These are phyloP conservation scores for Singerocomus rubriflavus DNA, from an alignment of 1,284 basidiomycete genomes.

Conservation along the genomic window DNA sequence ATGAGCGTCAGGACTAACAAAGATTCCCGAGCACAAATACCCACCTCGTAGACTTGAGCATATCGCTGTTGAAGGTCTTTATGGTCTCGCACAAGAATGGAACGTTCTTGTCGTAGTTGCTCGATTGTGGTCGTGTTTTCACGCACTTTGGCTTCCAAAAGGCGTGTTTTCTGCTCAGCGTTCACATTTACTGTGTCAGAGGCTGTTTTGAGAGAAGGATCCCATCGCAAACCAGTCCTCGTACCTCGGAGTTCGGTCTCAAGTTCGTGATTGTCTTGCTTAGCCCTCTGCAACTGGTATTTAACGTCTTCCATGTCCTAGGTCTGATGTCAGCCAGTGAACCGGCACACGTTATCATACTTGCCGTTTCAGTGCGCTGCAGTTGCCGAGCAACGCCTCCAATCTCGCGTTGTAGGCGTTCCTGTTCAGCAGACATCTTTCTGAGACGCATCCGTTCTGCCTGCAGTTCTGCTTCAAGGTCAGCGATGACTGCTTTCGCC, in stretches of 20 bases:
- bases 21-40: slow-evolving; percentile 15
- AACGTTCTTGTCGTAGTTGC: slow-evolving; percentile 69
- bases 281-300: slow-evolving; percentile 60
- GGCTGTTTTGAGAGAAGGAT: slow-evolving; percentile 9
- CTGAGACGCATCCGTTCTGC: slow-evolving; percentile 64
- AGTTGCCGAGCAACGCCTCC: slow-evolving; percentile 59
- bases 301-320: slow-evolving; percentile 77
- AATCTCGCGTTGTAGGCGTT: slow-evolving; percentile 57
- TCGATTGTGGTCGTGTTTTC: slow-evolving; percentile 69
- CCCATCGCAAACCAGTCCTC: neutral
- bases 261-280: slow-evolving; percentile 65
- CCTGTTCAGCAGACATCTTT: slow-evolving; percentile 59
- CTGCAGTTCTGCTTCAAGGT: slow-evolving; percentile 66
- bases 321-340: slow-evolving; percentile 12
- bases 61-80: slow-evolving; percentile 67
- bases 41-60: slow-evolving; percentile 61
- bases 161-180: slow-evolving; percentile 65
- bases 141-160: slow-evolving; percentile 58
- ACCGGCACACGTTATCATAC: neutral
- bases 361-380: slow-evolving; percentile 65
- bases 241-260: slow-evolving; percentile 66
- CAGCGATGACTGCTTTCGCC: slow-evolving; percentile 59
- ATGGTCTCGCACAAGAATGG: slow-evolving; percentile 61
- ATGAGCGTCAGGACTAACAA: neutral
- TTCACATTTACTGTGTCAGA: slow-evolving; percentile 48